phyloP scores from a whole-genome alignment of 108 stramenopile genomes.

The Thalassiosira profunda region DNA sequence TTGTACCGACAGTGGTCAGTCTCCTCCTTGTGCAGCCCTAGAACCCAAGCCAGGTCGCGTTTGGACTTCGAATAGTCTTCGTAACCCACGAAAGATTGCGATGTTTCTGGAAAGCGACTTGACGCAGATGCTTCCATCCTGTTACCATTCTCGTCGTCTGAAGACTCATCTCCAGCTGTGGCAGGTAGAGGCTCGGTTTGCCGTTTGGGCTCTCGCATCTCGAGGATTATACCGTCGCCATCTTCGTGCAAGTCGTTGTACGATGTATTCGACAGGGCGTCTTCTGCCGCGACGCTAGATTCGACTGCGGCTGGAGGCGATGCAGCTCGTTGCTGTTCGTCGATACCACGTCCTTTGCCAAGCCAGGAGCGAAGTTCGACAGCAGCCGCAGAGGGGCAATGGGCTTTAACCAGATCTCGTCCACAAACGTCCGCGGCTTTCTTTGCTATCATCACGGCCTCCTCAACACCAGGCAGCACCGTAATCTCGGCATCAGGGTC shows the following conservation, averaged over 20 bases:
- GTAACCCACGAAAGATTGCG: not conserved
- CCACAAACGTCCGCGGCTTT: constrained; percentile 12
- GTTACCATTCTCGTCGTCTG: no score
- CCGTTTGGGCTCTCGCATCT: constrained; percentile 6
- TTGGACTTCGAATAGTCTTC: constrained; percentile 1
- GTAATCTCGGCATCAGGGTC: constrained; percentile 4
- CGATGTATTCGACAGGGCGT: not conserved
- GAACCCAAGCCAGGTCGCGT: constrained; percentile 26
- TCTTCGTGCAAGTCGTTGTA: not conserved
- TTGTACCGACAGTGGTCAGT: constrained; percentile 12
- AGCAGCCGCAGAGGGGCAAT: constrained; percentile 25
- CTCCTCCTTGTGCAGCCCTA: constrained; percentile 20
- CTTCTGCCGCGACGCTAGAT: not conserved
- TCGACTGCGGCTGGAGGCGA: no score
- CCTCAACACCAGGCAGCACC: constrained; percentile 18
- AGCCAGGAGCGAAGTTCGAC: no score
- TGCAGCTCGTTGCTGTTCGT: no score
- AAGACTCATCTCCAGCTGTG: no score
- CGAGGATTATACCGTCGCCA: not conserved
- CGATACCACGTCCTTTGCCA: no score
- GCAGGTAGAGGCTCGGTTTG: not conserved
- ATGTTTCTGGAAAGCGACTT: no score
- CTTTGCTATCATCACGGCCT: not conserved
- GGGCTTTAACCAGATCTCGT: not conserved
- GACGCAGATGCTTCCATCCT: no score